Conservation (phyloP, 176 grass and related monocot species). For the Stipa capillata region DNA sequence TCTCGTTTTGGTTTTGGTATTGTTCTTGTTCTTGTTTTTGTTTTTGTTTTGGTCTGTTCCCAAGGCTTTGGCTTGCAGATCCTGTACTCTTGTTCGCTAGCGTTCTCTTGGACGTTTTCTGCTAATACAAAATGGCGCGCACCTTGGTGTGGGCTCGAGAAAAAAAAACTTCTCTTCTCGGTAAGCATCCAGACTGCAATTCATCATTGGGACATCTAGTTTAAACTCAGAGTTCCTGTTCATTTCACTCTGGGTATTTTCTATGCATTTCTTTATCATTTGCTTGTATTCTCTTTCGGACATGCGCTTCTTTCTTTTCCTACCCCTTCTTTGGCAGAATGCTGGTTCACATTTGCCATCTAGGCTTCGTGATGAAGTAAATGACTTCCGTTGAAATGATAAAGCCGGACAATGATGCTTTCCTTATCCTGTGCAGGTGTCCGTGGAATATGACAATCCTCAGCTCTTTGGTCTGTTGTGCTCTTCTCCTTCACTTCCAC, state of each 20-base stretch:
- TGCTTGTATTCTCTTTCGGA: constrained; percentile 42
- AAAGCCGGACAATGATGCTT: background rate
- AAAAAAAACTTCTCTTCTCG: constrained; percentile 48
- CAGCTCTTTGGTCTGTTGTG: constrained; percentile 8
- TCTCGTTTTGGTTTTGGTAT: no score
- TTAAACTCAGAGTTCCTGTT: constrained; percentile 39
- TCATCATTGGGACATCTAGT: constrained; percentile 7
- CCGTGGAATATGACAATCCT: constrained; percentile 11
- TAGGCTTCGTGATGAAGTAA: background rate
- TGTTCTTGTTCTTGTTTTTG: no score
- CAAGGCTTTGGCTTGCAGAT: no score
- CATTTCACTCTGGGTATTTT: constrained; percentile 59
- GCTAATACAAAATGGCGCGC: no score
- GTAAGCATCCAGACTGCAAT: background rate
- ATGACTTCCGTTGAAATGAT: no score
- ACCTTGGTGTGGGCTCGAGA: no score
- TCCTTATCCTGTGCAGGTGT: constrained; percentile 28
- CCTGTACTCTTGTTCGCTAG: no score
- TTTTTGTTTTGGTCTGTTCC: no score
- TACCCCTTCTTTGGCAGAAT: constrained; percentile 27
- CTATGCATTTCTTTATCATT: constrained; percentile 62
- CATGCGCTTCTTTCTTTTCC: constrained; percentile 37
- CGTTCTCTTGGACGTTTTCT: no score
- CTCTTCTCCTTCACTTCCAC: constrained; percentile 10
- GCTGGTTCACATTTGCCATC: constrained; percentile 9